Evolutionary conservation across 768 basidiomycete genomes (phyloP), one percentile per base, ranked within the genome.

Genomic region (Lactarius hatsudake): DNA sequence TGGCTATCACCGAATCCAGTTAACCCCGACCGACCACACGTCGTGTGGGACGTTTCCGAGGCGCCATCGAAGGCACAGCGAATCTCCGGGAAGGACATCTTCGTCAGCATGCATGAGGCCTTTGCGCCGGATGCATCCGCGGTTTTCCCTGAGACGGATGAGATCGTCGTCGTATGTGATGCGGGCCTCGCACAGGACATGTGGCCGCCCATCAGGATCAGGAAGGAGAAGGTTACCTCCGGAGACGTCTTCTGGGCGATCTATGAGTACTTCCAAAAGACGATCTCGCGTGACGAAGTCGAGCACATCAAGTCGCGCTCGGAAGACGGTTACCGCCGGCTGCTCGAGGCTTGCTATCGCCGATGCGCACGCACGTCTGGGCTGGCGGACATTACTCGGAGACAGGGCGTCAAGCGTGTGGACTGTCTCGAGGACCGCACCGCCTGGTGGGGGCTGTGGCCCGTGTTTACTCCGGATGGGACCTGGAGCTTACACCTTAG

Each of bases 221-320:
- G 57, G 58, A 62, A 59, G 38, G n/a, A 54, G n/a, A 53, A 43
- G 36, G 43, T 71, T 42, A 57, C 67, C 8, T 53, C 54, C 10
- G 63, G 68, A 23, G 70, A 71, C 23, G 64, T 71, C 13, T 71
- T 69, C 32, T 55, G 64, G 68, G 62, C 67, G 20, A 68, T 71
- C 17, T 71, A 69, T 9, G 54, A 71, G 32, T 71, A 55, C 64
- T 66, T 71, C 45, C 68, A 69, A 54, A 58, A 42, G 54, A 13
- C 60, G 40, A 20, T 70, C 36, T 59, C 63, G 26, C 38, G 57
- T 15, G 42, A 40, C 20, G 69, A 70, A 26, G 62, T 63, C 12
- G 23, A 70, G 5, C 10, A 10, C 54, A 51, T 70, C 59, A 55
- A 36, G 10, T 4, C 18, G 15, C 63, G 45, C 13, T 59, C 67